Evolutionary conservation across 129 eudicot genomes (phyloP).

Genomic region (Logfia minima): DNA sequence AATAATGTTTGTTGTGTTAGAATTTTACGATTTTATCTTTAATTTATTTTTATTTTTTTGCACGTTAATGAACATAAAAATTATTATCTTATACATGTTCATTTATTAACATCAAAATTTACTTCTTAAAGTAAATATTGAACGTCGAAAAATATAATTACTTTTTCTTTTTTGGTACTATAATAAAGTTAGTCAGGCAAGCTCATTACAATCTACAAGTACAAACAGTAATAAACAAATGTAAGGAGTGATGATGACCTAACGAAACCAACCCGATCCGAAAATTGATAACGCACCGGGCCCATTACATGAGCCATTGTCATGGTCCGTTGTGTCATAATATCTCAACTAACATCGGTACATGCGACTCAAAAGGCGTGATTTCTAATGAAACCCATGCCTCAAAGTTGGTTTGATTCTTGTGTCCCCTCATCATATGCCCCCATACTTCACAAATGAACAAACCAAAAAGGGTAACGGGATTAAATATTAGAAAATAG

Average conservation of each 20-base stretch:
- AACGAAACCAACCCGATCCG: conserved; percentile 2
- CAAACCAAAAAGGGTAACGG: no score
- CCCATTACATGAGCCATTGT: conserved; percentile 13
- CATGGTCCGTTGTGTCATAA: background rate
- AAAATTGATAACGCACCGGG: background rate
- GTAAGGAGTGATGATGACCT: conserved; percentile 12
- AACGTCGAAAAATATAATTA: background rate
- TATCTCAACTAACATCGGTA: conserved; percentile 5
- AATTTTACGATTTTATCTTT: no score
- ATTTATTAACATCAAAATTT: no score
- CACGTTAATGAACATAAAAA: no score
- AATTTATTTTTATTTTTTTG: no score
- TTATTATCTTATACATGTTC: no score
- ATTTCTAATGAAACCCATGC: background rate
- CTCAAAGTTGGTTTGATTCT: conserved; percentile 4
- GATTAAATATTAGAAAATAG: no score
- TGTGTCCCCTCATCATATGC: background rate
- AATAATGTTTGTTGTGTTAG: no score
- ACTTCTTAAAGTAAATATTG: background rate
- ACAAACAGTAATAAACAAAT: background rate
- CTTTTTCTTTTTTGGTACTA: background rate
- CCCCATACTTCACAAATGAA: no score
- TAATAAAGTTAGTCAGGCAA: background rate
- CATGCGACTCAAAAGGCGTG: conserved; percentile 11
- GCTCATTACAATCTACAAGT: background rate